Evolutionary conservation across 176 grass and related monocot genomes (phyloP), one percentile per base, ranked within the genome.

Genomic region (Poa annua): DNA sequence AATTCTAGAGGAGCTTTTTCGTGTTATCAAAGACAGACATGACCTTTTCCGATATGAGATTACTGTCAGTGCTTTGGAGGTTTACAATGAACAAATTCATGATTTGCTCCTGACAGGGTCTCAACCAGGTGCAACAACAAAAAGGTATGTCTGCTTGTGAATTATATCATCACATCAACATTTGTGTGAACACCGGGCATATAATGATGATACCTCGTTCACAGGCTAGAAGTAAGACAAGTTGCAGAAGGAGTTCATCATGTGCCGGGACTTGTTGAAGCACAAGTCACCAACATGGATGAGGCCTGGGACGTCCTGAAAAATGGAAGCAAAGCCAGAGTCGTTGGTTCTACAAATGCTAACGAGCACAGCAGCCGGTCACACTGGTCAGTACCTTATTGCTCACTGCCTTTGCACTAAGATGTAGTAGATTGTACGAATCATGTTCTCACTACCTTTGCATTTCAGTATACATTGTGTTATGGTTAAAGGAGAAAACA

Each of bases 351-450:
- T 1, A 99, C 96, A 13, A 96, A 92, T 85, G 93, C 96, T 75
- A 99, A 99, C 20, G 96, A 99, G 64, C 96, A 99, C 54, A 99
- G 96, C 83, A 99, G 93, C 73, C 85, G 96, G 34, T 99, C 96
- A 38, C 96, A 99, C 78, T 99, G 96, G 96, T 95, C 42, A 85
- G 82, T 42, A 44, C 1, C 10, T 66, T 75, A 16, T n/a, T 68
- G 15, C 16, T 47, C 10, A 11, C 11, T n/a, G 1, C 44, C 4
- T 49, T 49, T 60, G 5, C 65, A 35, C 13, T 20, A 68, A 48
- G 29, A 29, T 29, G 2, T 71, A 20, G 33, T 55, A 10, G 1
- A 41, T 76, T 29, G 45, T 33, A 76, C 52, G 12, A 16, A 76
- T 55, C 45, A 0, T 42, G 7, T 5, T 7, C 21, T 68, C 36